phyloP scores from a whole-genome alignment of 108 stramenopile genomes.

The Nannochloropsis salina region DNA sequence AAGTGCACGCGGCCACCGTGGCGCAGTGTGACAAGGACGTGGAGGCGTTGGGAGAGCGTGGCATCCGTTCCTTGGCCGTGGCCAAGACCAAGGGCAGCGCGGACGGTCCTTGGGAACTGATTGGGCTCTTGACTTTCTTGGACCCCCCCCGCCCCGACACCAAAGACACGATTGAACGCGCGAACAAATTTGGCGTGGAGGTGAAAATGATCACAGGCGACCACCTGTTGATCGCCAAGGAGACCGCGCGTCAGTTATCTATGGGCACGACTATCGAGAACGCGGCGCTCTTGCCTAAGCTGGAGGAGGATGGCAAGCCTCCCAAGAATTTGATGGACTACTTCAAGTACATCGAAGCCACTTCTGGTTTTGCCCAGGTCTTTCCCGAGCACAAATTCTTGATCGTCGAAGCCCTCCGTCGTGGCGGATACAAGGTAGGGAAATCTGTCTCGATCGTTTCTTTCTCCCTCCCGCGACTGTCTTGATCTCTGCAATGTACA shows the following conservation, averaged over 20 bases:
- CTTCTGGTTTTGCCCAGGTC: conserved; percentile 34
- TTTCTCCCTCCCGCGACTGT: not conserved
- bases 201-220: conserved; percentile 86
- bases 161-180: conserved; percentile 59
- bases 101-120: conserved; percentile 57
- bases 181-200: conserved; percentile 57
- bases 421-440: conserved; percentile 20
- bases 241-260: conserved; percentile 60
- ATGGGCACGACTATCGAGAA: conserved; percentile 61
- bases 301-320: not conserved
- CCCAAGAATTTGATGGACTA: conserved; percentile 35
- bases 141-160: conserved; percentile 79
- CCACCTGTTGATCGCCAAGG: conserved; percentile 64
- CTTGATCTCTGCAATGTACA: not conserved
- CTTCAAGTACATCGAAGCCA: conserved; percentile 59
- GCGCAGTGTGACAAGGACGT: conserved; percentile 55
- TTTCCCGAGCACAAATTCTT: conserved; percentile 74
- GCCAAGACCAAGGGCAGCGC: conserved; percentile 56
- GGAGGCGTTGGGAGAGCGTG: conserved; percentile 60
- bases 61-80: conserved; percentile 65
- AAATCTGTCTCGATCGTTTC: not conserved
- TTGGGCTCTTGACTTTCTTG: conserved; percentile 67
- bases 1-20: conserved; percentile 18
- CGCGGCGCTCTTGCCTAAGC: not conserved
- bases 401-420: conserved; percentile 59